phyloP scores from a whole-genome alignment of 371 early-diverging fungal species.

The Smittium mucronatum region DNA sequence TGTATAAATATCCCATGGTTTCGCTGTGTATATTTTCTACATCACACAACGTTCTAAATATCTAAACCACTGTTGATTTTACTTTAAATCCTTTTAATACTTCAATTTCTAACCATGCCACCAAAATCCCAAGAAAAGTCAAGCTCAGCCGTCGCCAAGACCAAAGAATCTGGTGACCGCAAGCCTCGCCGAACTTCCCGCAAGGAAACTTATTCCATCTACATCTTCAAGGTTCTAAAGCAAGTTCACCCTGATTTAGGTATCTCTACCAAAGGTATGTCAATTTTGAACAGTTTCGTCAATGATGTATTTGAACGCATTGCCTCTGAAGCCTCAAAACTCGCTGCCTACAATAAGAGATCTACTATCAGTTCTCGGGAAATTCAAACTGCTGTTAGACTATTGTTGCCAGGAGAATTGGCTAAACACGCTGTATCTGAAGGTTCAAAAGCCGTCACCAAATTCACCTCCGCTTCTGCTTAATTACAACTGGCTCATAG shows the following conservation, averaged over 20 bases:
- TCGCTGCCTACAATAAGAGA: conserved; percentile 85
- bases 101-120: conserved; percentile 8
- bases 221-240: conserved; percentile 94
- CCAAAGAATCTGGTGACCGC: conserved; percentile 41
- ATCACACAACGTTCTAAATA: neutral
- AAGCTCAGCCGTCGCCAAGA: conserved; percentile 25
- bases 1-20: neutral
- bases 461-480: conserved; percentile 67
- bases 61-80: neutral
- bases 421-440: conserved; percentile 96
- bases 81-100: neutral
- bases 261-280: conserved; percentile 98
- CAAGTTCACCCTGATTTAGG: conserved; percentile 96
- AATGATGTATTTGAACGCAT: conserved; percentile 95
- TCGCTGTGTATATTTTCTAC: neutral
- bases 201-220: conserved; percentile 86
- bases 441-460: conserved; percentile 95
- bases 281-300: conserved; percentile 95
- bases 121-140: conserved; percentile 11
- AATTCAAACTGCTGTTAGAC: conserved; percentile 87
- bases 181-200: conserved; percentile 41
- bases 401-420: conserved; percentile 89
- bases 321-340: conserved; percentile 78
- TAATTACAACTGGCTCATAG: conserved; percentile 9
- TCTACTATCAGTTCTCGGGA: conserved; percentile 91